Evolutionary conservation across 2,329 filamentous ascomycete genomes (phyloP).

Genomic region (Triangularia setosa): DNA sequence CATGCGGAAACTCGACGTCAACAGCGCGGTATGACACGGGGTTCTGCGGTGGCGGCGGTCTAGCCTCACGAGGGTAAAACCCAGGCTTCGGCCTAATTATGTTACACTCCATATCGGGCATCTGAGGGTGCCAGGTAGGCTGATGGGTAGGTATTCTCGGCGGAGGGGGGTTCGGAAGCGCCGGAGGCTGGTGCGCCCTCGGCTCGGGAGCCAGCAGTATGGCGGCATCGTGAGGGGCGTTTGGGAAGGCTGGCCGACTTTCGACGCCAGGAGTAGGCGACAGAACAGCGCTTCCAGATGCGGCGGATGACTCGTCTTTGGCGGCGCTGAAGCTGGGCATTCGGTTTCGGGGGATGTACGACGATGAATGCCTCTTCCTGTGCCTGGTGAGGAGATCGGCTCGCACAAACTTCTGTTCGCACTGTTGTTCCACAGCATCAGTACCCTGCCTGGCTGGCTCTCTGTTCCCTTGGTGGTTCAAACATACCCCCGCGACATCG

Average conservation of each 20-base stretch:
- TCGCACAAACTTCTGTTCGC: constrained; percentile 72
- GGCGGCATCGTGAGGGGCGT: constrained; percentile 44
- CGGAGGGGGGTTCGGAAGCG: constrained; percentile 17
- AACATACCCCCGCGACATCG: constrained; percentile 57
- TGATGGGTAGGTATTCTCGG: constrained; percentile 22
- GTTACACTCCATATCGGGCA: constrained; percentile 34
- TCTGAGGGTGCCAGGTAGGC: constrained; percentile 31
- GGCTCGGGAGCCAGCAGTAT: constrained; percentile 44
- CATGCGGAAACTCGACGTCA: constrained; percentile 32
- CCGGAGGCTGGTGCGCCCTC: constrained; percentile 27
- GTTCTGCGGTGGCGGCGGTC: constrained; percentile 34
- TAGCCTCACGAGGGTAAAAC: constrained; percentile 35
- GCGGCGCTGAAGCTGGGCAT: constrained; percentile 45
- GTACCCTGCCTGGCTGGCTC: background rate
- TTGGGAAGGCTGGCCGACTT: constrained; percentile 29
- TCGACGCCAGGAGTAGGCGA: constrained; percentile 21
- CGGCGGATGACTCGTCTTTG: constrained; percentile 22
- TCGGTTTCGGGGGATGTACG: constrained; percentile 48
- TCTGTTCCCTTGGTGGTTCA: background rate
- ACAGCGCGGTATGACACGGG: constrained; percentile 27
- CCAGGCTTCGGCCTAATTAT: constrained; percentile 37
- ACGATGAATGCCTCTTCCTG: constrained; percentile 59
- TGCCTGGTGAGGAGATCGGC: constrained; percentile 70
- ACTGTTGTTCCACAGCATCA: constrained; percentile 33
- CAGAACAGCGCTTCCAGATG: constrained; percentile 15